Conservation (phyloP, 164 flowering plant genomes). For the Sextonia rubra region DNA sequence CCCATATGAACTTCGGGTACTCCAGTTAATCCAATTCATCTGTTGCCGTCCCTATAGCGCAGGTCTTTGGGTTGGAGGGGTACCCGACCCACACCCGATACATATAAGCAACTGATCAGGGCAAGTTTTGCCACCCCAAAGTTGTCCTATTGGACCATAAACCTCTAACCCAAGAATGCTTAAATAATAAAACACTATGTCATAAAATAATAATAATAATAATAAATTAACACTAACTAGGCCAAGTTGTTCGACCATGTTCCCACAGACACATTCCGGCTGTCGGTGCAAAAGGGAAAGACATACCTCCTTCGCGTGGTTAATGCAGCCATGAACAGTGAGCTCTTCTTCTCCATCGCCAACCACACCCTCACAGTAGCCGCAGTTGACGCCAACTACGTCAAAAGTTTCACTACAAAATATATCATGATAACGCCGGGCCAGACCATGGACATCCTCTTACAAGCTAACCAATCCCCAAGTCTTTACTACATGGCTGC, state of each 20-base stretch:
- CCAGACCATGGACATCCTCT: constrained; percentile 22
- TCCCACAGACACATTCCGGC: constrained; percentile 10
- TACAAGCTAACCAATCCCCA: constrained; percentile 15
- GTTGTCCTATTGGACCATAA: too few species aligned
- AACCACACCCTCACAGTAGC: constrained; percentile 15
- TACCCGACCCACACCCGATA: too few species aligned
- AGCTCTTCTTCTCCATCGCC: constrained; percentile 19
- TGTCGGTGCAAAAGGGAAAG: constrained; percentile 9
- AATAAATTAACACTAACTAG: too few species aligned
- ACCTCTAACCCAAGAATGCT: too few species aligned
- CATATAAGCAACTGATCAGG: too few species aligned
- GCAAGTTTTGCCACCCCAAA: too few species aligned
- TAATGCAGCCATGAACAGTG: constrained; percentile 16
- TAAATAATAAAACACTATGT: too few species aligned
- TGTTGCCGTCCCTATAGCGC: too few species aligned
- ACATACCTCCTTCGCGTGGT: constrained; percentile 19
- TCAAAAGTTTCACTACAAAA: constrained; percentile 11
- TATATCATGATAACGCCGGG: constrained; percentile 25
- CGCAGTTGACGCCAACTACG: constrained; percentile 16
- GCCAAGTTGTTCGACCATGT: not conserved
- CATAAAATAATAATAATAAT: too few species aligned
- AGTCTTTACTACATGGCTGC: constrained; percentile 32
- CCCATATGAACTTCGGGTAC: too few species aligned
- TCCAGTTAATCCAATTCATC: too few species aligned
- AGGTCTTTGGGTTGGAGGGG: too few species aligned